Evolutionary conservation across 2,329 filamentous ascomycete genomes (phyloP).

Genomic region (Aspergillus quadrilineatus): DNA sequence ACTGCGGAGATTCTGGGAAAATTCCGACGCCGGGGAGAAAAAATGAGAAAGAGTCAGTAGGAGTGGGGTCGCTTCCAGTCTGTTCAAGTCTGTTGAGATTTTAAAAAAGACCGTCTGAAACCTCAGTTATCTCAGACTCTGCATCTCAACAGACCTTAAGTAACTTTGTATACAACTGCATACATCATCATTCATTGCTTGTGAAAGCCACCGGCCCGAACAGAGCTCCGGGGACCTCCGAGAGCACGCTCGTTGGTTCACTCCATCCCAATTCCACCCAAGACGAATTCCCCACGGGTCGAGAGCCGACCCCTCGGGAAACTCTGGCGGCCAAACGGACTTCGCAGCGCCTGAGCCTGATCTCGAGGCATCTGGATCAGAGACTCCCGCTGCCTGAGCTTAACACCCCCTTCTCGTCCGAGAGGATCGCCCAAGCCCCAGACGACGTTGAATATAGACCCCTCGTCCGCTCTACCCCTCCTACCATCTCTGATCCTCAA

Average conservation of each 20-base stretch:
- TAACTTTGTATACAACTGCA: neutral
- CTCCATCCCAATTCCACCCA: slow-evolving; percentile 13
- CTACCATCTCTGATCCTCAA: slow-evolving; percentile 8
- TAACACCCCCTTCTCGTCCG: slow-evolving; percentile 64
- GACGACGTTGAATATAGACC: slow-evolving; percentile 57
- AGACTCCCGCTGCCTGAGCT: slow-evolving; percentile 56
- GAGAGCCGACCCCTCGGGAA: slow-evolving; percentile 38
- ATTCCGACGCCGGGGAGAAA: neutral
- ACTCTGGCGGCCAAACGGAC: slow-evolving; percentile 51
- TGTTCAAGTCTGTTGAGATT: neutral
- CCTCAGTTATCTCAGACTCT: neutral
- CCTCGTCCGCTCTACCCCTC: slow-evolving; percentile 31
- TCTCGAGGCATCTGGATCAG: slow-evolving; percentile 61
- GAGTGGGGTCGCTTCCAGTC: neutral
- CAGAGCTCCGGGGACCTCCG: slow-evolving; percentile 19
- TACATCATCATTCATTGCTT: neutral
- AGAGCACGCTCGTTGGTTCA: slow-evolving; percentile 10
- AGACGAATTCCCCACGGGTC: slow-evolving; percentile 29
- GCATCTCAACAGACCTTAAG: neutral
- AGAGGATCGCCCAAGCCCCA: slow-evolving; percentile 51
- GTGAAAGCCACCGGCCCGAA: slow-evolving; percentile 6
- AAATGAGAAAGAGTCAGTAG: neutral
- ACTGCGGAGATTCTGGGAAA: slow-evolving; percentile 1
- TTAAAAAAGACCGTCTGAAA: neutral
- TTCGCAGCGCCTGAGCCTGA: slow-evolving; percentile 56